Conservation (phyloP, 495 filamentous ascomycete genomes). For the Xylaria cubensis region DNA sequence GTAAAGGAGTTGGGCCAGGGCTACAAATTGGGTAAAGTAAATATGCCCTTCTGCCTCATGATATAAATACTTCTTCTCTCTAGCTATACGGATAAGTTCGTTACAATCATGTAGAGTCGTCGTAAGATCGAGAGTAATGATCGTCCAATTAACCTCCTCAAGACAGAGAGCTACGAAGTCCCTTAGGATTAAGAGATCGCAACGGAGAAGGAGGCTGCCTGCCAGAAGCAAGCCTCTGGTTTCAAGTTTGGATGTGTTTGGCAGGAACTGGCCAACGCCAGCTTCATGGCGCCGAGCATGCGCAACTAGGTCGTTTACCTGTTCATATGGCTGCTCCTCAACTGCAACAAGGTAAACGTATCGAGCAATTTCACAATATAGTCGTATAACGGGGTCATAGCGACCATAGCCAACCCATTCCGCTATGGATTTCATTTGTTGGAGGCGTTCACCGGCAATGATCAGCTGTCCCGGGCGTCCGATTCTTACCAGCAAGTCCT, state of each 20-base stretch:
- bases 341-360: background rate
- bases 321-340: conserved; percentile 6
- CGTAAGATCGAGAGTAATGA: background rate
- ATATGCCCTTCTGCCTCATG: conserved; percentile 7
- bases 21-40: conserved; percentile 1
- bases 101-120: background rate
- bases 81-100: background rate
- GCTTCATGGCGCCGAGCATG: background rate
- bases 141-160: background rate
- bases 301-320: background rate
- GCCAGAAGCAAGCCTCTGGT: background rate
- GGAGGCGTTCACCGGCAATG: background rate
- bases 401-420: conserved; percentile 9
- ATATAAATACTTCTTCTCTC: background rate
- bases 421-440: background rate
- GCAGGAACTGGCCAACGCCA: background rate
- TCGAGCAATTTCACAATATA: background rate
- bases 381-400: background rate
- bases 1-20: background rate
- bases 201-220: background rate
- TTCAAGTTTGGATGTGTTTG: background rate
- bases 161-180: background rate
- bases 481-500: background rate
- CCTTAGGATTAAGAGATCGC: background rate
- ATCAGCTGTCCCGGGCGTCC: background rate